Base-by-base conservation (phyloP, 2,329 filamentous ascomycete species). In the Neonectria punicea region DNA sequence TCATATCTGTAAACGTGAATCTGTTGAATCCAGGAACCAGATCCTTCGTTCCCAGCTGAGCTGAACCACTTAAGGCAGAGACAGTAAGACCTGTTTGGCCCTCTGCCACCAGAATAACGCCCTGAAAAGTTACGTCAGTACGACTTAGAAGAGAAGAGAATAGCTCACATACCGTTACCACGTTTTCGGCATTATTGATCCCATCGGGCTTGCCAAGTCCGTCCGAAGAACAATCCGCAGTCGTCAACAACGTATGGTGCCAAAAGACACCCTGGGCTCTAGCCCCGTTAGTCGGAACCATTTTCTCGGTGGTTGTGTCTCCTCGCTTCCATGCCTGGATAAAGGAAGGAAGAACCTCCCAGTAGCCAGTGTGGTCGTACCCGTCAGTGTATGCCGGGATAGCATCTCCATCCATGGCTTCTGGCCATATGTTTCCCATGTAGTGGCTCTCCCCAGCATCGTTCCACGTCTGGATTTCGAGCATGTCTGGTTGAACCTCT, bases 401-500 rank as follows among this genome's bases (percentile, higher is more conserved):
- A 14, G 36, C 41, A 20, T 30, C 28, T 7, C 61, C 61, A 10
- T 22, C 20, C 22, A 61, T 41, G 14, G 57, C 46, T n/a, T 64
- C 65, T 13, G 53, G 50, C 65, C 61, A 64, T 34, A 58, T 57
- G 46, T 67, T 66, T 5, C 68, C 69, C 47, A 68, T 66, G 60
- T 69, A 71, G 53, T 68, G 69, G 49, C 67, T 69, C 60, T 72
- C 70, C 9, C 68, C 68, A 18, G 61, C 67, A 41, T 70, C 70
- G 55, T 72, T 72, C 67, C 62, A 65, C 13, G 62, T 65, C 36
- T 65, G 53, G n/a, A 65, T 28, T 20, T 65, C 57, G 32, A 64
- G 43, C 56, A 64, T 56, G 51, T 64, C 61, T 8, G 56, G 61
- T 18, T 64, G 61, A 6, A 59, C 11, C 8, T 53, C 22, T 5